These are phyloP conservation scores for Eucalyptus shirleyi DNA, from an alignment of 345 rosid species.

Conservation along the genomic window DNA sequence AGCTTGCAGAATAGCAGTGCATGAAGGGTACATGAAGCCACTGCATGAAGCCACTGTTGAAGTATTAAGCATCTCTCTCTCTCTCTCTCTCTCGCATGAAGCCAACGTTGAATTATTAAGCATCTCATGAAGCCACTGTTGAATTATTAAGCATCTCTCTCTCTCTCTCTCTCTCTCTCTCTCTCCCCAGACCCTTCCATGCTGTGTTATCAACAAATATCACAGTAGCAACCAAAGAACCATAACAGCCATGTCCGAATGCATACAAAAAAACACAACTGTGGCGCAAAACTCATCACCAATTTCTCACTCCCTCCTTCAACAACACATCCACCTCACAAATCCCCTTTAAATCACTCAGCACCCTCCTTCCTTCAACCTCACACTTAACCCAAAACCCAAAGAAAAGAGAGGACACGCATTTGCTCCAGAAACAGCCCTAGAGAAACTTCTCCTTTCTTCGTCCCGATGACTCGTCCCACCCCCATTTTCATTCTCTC, in stretches of 20 bases:
- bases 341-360: slow-evolving; percentile 6
- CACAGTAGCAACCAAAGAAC: background rate
- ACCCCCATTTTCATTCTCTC: slow-evolving; percentile 10
- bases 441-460: background rate
- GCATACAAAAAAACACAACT: slow-evolving; percentile 14
- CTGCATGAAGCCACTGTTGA: background rate
- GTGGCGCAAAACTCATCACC: background rate
- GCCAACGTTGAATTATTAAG: too few species aligned
- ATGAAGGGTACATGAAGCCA: background rate
- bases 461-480: slow-evolving; percentile 23
- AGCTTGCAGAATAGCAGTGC: background rate
- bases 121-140: background rate
- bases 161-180: background rate
- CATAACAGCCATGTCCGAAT: background rate
- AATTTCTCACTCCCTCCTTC: slow-evolving; percentile 11
- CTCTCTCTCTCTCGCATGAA: background rate
- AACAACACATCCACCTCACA: slow-evolving; percentile 27
- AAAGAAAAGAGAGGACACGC: background rate
- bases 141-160: background rate
- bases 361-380: background rate
- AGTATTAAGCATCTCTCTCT: background rate
- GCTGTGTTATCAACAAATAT: background rate
- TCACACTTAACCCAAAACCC: background rate
- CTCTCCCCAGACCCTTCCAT: background rate
- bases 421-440: background rate